Evolutionary conservation across 2,329 filamentous ascomycete species (phyloP).

Genomic region (Aureobasidium sp.): DNA sequence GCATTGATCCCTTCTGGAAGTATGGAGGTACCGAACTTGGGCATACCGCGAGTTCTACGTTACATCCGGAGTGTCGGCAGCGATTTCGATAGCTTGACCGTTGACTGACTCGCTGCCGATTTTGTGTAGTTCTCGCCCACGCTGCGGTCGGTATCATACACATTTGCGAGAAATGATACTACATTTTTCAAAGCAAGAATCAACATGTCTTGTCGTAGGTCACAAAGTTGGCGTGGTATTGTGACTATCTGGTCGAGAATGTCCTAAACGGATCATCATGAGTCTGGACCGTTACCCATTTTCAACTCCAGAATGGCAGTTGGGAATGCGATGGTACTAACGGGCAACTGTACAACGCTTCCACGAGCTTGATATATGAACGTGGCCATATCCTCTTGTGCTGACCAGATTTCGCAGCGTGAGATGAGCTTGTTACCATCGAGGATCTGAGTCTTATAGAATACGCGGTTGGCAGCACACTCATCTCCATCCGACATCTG

Average conservation of each 20-base stretch:
- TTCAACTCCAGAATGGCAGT: background rate
- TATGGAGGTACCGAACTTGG: background rate
- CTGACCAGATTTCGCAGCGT: background rate
- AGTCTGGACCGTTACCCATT: slow-evolving; percentile 4
- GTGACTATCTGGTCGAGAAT: background rate
- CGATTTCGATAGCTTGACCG: slow-evolving; percentile 7
- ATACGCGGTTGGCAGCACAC: background rate
- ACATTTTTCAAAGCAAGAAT: background rate
- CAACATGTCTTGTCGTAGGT: background rate
- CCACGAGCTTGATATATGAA: background rate
- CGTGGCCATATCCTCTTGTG: background rate
- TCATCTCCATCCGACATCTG: too few species aligned
- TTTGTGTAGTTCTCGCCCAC: background rate
- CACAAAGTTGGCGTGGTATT: background rate
- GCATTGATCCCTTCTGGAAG: too few species aligned
- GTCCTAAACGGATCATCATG: background rate
- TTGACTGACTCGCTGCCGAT: background rate
- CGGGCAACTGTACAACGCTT: slow-evolving; percentile 2
- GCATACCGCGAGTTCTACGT: background rate
- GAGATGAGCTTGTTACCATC: background rate
- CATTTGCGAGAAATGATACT: background rate
- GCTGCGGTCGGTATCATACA: too few species aligned
- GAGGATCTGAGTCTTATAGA: background rate
- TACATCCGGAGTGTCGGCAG: background rate
- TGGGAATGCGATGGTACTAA: background rate